Base-by-base conservation (phyloP, 2,329 filamentous ascomycete species). In the Salinomyces thailandicus region DNA sequence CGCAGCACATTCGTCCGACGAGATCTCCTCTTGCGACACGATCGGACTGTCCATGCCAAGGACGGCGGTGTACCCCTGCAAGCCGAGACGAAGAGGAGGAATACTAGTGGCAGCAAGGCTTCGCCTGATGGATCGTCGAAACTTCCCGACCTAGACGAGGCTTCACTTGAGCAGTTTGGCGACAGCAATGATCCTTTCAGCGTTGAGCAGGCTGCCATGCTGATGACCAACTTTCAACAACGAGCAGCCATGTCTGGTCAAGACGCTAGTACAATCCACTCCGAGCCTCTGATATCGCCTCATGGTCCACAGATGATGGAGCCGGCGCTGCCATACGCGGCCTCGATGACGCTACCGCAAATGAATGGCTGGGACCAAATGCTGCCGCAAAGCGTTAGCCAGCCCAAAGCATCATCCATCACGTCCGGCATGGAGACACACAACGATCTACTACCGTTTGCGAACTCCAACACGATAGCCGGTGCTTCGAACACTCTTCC, bases 1-100 rank as follows among this genome's bases (percentile, higher is more conserved):
- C 77, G 87, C 58, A 95, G 87, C 71, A 98, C 91, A 44, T 98
- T 98, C 61, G 91, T 98, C 54, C 85, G 91, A 61, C 85, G 91
- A 64, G 91, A 98, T 67, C 74, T 98, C 45, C 79, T 98, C 36
- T 78, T 98, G 50, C 83, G 91, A 62, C 91, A 98, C 68, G 91
- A 98, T 64, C 84, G 91, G 55, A 98, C 91, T 48, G 91, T 98
- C 47, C 91, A 98, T 66, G 91, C 91, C 45, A 96, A 96, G 67
- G 91, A 98, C 67, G 89, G 89, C 51, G 89, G 91, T 49, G 76
- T 91, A 35, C 89, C 89, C 48, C 75, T 96, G 31, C 86, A 93
- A 62, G 93, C 86, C 62, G 91, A 96, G 62, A 82, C 84, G 49
- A 94, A 95, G 69, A 81, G 87, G 55, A 80, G 85, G 46, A 58